These are phyloP conservation scores for Mucor indicus DNA, from an alignment of 371 early-diverging fungal genomes.

Conservation along the genomic window DNA sequence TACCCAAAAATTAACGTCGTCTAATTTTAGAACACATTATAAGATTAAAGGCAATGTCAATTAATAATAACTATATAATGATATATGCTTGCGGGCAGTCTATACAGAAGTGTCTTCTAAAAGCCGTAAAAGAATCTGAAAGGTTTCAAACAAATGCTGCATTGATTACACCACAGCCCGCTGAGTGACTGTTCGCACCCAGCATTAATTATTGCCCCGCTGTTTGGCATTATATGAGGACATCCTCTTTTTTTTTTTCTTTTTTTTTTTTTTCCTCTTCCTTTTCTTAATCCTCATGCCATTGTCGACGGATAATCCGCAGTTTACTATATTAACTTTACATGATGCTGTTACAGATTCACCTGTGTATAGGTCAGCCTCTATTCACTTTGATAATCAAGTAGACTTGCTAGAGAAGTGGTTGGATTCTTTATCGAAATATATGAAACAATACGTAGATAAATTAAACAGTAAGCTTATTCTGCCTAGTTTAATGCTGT, in stretches of 20 bases:
- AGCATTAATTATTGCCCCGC: no score
- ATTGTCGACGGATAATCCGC: conserved; percentile 3
- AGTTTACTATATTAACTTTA: conserved; percentile 42
- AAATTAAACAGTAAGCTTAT: conserved; percentile 43
- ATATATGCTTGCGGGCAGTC: no score
- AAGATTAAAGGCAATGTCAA: no score
- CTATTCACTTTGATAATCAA: conserved; percentile 66
- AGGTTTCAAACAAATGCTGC: no score
- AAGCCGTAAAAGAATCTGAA: no score
- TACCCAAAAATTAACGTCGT: no score
- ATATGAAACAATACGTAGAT: conserved; percentile 43
- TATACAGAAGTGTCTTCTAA: no score
- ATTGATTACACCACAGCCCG: no score
- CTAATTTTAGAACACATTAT: no score
- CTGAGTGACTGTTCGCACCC: no score
- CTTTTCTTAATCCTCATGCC: conserved; percentile 3
- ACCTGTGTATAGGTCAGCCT: conserved; percentile 63
- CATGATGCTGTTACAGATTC: conserved; percentile 70
- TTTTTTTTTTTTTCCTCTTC: neutral
- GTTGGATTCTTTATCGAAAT: conserved; percentile 51
- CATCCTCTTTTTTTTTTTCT: conserved; percentile 2
- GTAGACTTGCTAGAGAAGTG: conserved; percentile 64
- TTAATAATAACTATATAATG: no score
- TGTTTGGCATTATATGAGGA: no score
- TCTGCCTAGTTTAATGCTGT: neutral